phyloP scores from a whole-genome alignment of 352 stramenopile species.

The Globisporangium cystogenes region DNA sequence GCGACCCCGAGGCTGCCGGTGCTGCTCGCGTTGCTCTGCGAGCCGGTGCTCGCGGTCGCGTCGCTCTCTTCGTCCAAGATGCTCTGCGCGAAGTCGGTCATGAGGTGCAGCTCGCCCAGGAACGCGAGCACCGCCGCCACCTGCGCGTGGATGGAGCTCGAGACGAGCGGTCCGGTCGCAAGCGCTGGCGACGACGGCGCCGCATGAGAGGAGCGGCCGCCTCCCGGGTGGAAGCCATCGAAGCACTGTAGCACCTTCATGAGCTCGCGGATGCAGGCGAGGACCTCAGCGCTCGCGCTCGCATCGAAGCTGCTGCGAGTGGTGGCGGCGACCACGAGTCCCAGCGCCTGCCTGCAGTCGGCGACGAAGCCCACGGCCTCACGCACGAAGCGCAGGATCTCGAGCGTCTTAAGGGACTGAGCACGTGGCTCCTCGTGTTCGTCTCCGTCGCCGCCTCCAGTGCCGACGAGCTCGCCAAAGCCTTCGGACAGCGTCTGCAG shows the following conservation, averaged over 20 bases:
- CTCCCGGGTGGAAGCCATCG: constrained; percentile 20
- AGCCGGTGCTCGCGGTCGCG: constrained; percentile 2
- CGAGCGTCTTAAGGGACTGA: constrained; percentile 16
- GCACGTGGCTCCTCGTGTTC: not conserved
- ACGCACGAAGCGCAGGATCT: constrained; percentile 19
- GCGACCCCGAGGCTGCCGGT: constrained; percentile 28
- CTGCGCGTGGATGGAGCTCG: constrained; percentile 19
- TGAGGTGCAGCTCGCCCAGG: constrained; percentile 46
- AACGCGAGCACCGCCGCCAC: constrained; percentile 38
- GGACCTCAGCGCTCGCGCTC: constrained; percentile 11
- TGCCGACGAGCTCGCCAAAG: not conserved
- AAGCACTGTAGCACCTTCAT: constrained; percentile 40
- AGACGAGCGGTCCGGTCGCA: not conserved
- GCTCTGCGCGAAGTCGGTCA: constrained; percentile 54
- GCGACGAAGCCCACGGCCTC: constrained; percentile 17
- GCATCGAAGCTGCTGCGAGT: not conserved
- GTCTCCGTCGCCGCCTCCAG: not conserved
- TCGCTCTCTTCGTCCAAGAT: constrained; percentile 49
- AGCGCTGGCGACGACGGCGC: not conserved
- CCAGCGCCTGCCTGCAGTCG: constrained; percentile 18
- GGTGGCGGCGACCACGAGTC: not conserved
- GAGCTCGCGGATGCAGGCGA: constrained; percentile 29
- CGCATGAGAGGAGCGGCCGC: not conserved
- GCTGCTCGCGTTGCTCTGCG: constrained; percentile 39
- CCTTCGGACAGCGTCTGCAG: not conserved